Conservation (phyloP, 495 filamentous ascomycete species). For the Penicillium pulvis region DNA sequence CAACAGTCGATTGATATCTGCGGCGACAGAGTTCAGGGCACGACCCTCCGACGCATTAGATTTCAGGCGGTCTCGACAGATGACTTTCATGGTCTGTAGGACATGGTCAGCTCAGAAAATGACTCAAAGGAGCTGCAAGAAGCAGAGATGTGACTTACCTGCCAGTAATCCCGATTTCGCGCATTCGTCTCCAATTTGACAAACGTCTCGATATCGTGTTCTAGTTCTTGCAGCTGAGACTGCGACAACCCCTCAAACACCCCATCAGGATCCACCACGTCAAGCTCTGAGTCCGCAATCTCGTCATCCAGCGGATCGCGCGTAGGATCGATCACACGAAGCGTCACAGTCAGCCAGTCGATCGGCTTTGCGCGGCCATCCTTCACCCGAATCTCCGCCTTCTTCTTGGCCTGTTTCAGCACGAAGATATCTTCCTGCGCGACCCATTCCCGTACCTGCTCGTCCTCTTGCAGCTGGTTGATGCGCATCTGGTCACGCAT, state of each 20-base stretch:
- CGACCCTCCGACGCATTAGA: constrained; percentile 69
- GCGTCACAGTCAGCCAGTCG: constrained; percentile 91
- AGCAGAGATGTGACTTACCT: constrained; percentile 40
- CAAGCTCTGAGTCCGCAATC: constrained; percentile 72
- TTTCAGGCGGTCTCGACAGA: constrained; percentile 77
- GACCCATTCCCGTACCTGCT: constrained; percentile 82
- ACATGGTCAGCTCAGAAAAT: constrained; percentile 12
- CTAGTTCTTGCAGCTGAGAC: constrained; percentile 72
- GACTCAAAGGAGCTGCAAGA: not conserved
- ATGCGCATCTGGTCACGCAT: constrained; percentile 55
- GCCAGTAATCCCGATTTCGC: constrained; percentile 87
- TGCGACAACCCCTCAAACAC: constrained; percentile 77
- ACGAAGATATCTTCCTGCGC: constrained; percentile 96
- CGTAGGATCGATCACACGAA: constrained; percentile 85
- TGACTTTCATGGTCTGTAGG: constrained; percentile 72
- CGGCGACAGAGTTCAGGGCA: constrained; percentile 76
- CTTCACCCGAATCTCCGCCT: constrained; percentile 94
- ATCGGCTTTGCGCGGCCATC: constrained; percentile 90
- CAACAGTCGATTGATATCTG: constrained; percentile 85
- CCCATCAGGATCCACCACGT: constrained; percentile 78
- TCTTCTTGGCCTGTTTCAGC: constrained; percentile 95
- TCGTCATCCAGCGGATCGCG: constrained; percentile 80
- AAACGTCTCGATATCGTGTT: constrained; percentile 86
- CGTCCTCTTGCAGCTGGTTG: constrained; percentile 68
- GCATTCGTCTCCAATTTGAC: constrained; percentile 74